phyloP scores from a whole-genome alignment of 2,329 filamentous ascomycete species.

The Paradendryphiella salina region DNA sequence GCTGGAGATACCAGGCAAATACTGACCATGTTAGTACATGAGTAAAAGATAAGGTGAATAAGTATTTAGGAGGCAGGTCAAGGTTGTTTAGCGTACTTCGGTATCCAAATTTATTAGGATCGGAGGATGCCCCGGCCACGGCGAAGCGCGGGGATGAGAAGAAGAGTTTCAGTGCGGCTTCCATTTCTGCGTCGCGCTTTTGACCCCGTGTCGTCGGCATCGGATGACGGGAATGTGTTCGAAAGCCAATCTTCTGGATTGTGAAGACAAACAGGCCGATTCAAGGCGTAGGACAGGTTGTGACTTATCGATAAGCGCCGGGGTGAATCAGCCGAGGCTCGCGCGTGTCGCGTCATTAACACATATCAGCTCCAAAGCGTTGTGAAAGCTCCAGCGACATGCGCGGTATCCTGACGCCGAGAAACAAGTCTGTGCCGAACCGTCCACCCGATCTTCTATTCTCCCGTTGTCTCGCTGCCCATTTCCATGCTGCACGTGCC shows the following conservation, averaged over 20 bases:
- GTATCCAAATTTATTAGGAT: conserved; percentile 83
- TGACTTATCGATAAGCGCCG: conserved; percentile 1
- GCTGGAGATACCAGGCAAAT: conserved; percentile 83
- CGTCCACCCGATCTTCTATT: background rate
- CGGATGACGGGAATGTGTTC: conserved; percentile 1
- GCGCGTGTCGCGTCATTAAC: conserved; percentile 1
- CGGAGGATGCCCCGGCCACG: conserved; percentile 86
- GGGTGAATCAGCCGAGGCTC: conserved; percentile 6
- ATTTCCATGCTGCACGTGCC: background rate
- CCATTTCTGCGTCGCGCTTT: conserved; percentile 53
- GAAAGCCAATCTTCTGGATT: background rate
- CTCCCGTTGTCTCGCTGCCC: background rate
- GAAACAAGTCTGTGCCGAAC: background rate
- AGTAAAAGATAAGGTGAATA: background rate
- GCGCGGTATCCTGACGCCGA: conserved; percentile 1
- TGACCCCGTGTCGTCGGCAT: conserved; percentile 36
- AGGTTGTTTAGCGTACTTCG: conserved; percentile 62
- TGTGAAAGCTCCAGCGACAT: background rate
- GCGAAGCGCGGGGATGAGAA: conserved; percentile 80
- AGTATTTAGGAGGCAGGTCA: background rate
- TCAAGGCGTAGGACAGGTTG: background rate
- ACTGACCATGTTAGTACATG: conserved; percentile 56
- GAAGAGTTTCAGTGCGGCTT: conserved; percentile 74
- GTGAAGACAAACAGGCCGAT: background rate
- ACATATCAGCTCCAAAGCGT: background rate